Percentiles rank a stretch among this genome's conserved stretches.
Evolutionary conservation across 192 early-diverging fungal genomes (phyloP).

Genomic region (Umbelopsis sp.): DNA sequence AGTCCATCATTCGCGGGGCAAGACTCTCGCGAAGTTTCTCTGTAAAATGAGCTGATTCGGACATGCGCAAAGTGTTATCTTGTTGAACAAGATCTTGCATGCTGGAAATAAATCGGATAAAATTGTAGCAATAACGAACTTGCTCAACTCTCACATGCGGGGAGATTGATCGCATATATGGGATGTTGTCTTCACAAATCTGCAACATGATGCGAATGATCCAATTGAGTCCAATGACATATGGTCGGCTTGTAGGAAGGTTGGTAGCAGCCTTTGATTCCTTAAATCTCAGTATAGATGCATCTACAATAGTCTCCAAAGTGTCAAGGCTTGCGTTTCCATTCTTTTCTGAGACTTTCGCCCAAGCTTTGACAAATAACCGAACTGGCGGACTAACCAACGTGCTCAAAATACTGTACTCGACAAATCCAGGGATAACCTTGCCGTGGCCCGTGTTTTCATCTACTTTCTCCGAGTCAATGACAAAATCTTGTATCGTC

Average conservation of each 20-base stretch:
- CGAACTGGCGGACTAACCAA: constrained; percentile 74
- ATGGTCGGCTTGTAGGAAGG: neutral
- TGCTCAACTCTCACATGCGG: constrained; percentile 71
- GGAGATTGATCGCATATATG: constrained; percentile 56
- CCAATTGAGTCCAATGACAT: constrained; percentile 73
- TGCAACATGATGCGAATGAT: constrained; percentile 73
- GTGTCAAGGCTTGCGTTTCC: constrained; percentile 61
- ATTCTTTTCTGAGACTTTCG: constrained; percentile 56
- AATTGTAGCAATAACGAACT: constrained; percentile 64
- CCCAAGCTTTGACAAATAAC: constrained; percentile 66
- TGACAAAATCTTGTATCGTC: constrained; percentile 1
- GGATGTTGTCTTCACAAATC: constrained; percentile 66
- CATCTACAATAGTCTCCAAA: constrained; percentile 41
- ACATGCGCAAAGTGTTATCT: neutral
- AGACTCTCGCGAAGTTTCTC: neutral
- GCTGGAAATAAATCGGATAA: constrained; percentile 44
- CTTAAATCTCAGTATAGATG: neutral
- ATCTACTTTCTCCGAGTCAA: neutral
- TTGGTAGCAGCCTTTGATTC: neutral
- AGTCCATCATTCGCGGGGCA: constrained; percentile 19
- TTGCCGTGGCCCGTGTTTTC: neutral
- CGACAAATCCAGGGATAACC: constrained; percentile 69
- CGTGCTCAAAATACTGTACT: constrained; percentile 67
- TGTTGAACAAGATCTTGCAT: constrained; percentile 30
- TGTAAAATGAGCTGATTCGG: neutral